Percentiles rank a stretch among this genome's conserved stretches.
Evolutionary conservation across 257 asterid genomes (phyloP).

Genomic region (Lavandula angustifolia): DNA sequence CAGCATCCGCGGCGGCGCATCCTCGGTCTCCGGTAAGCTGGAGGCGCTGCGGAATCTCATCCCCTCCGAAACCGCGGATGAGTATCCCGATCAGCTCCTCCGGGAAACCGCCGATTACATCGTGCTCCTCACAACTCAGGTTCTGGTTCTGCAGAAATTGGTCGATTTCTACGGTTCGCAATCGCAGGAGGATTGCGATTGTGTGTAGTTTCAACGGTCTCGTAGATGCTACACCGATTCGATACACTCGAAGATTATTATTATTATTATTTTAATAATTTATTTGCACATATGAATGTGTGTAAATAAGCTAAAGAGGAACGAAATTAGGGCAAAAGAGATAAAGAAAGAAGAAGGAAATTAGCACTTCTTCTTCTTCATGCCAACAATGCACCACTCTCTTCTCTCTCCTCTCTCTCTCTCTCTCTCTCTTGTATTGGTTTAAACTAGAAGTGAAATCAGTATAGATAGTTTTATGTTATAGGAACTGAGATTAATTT

Average conservation of each 20-base stretch:
- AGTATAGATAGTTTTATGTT: no score
- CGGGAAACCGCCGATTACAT: conserved; percentile 81
- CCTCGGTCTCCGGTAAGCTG: conserved; percentile 62
- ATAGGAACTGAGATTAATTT: no score
- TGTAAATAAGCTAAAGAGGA: background rate
- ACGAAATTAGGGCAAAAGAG: no score
- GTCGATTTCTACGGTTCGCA: conserved; percentile 60
- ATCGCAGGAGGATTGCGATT: conserved; percentile 35
- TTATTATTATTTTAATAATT: background rate
- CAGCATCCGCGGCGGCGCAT: background rate
- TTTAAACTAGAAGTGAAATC: no score
- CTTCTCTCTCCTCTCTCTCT: conserved; percentile 4
- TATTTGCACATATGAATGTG: background rate
- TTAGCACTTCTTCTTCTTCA: conserved; percentile 20
- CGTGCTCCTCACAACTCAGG: conserved; percentile 67
- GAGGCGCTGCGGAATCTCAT: conserved; percentile 67
- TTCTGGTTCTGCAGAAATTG: conserved; percentile 69
- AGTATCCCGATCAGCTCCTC: conserved; percentile 56
- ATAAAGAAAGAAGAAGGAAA: background rate
- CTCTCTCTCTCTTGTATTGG: no score
- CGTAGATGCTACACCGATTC: background rate
- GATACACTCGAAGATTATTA: background rate
- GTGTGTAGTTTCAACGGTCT: conserved; percentile 34
- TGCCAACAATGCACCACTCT: conserved; percentile 27
- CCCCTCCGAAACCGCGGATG: conserved; percentile 41